Base-by-base conservation (phyloP, 2,329 filamentous ascomycete species). In the Ophiostoma himal-ulmi region DNA sequence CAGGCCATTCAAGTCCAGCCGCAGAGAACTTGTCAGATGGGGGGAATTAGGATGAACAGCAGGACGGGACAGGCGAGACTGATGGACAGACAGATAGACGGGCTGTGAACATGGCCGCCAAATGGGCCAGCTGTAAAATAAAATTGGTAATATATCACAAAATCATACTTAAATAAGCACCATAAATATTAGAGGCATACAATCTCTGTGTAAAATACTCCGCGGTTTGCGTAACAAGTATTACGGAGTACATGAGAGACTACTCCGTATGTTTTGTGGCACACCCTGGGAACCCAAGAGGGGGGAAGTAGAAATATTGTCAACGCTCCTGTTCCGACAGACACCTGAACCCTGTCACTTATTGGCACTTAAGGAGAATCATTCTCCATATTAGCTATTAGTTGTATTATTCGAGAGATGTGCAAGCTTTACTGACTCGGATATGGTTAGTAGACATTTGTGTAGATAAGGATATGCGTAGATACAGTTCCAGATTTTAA, bases 371-470 rank as follows among this genome's bases (percentile, higher is more conserved):
- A 62, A 36, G 57, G 57, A 36, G 57, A 62, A 62, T 7, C 7
- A 62, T 62, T 34, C 26, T 34, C 57, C 57, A 62, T 62, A 62
- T 34, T 30, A 14, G 8, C 13, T 26, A 13, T 57, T 48, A 48
- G 44, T 20, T 48, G 20, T n/a, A 20, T 48, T 48, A 13, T 57
- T 26, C 8, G 22, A 13, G 52, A 10, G 22, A 57, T 26, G 11
- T 57, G 52, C 10, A 5, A 57, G 26, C 26, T 62, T 26, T 62
- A 62, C 26, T 62, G 57, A 34, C 57, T 62, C 57, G 57, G 22
- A 36, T 62, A 20, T 62, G 57, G 57, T 62, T 62, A 62, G 57
- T 62, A 20, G 36, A 20, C 26, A 62, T 62, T 62, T 62, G 26
- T 62, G 14, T 20, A 62, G 57, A 62, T 34, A 11, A 62, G 26